Evolutionary conservation across 1,284 basidiomycete species (phyloP).

Genomic region (Tremellales sp.): DNA sequence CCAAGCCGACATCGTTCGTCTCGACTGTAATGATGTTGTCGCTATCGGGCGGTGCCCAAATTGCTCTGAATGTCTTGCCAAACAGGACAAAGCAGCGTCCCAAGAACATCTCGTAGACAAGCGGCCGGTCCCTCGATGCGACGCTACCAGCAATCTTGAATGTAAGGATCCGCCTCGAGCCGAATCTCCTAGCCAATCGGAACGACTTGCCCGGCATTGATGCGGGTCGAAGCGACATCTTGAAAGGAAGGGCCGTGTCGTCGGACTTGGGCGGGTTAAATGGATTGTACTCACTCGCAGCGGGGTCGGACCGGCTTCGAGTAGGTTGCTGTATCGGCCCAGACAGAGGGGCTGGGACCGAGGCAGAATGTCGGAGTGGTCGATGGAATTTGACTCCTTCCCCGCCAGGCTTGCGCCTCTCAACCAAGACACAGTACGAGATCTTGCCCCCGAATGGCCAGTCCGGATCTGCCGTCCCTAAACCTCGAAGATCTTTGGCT

Average conservation of each 20-base stretch:
- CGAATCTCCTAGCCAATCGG: constrained; percentile 33
- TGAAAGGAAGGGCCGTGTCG: constrained; percentile 14
- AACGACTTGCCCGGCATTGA: constrained; percentile 33
- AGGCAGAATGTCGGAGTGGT: not conserved
- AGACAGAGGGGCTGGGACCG: not conserved
- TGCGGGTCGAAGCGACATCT: constrained; percentile 16
- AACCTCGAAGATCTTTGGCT: constrained; percentile 9
- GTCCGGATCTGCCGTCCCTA: constrained; percentile 14
- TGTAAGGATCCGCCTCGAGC: constrained; percentile 29
- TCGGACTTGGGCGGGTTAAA: not conserved
- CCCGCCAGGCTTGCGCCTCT: not conserved
- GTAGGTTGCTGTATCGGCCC: not conserved
- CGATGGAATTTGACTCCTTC: not conserved
- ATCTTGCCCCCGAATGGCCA: constrained; percentile 35
- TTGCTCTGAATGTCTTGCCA: constrained; percentile 28
- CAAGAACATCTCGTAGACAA: constrained; percentile 20
- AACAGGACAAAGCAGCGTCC: constrained; percentile 30
- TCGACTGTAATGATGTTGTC: constrained; percentile 29
- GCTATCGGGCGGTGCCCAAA: constrained; percentile 27
- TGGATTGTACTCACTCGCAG: constrained; percentile 5
- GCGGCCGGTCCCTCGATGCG: not conserved
- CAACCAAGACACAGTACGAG: constrained; percentile 18
- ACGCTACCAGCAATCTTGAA: constrained; percentile 21
- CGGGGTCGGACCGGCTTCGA: not conserved
- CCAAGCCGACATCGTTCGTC: constrained; percentile 8